A percentile compares a stretch with the other conserved stretches of the same genome.
Conservation (phyloP, 1,284 basidiomycete genomes). For the Earliella scabrosa region DNA sequence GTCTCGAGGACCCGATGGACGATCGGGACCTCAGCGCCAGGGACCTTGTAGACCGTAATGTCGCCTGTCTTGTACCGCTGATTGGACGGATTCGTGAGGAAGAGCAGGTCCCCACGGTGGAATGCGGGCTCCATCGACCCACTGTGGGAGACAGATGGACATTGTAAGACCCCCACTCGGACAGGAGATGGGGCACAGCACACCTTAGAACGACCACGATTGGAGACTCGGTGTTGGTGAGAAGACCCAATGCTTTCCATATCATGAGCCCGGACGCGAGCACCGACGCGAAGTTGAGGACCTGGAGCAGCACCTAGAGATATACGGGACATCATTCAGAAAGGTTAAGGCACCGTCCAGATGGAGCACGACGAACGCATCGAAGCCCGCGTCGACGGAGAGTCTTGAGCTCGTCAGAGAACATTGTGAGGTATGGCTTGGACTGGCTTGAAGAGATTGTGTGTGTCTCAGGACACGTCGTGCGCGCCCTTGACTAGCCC, state of each 20-base stretch:
- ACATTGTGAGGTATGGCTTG: too few relatives aligned
- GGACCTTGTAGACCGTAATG: constrained; percentile 96
- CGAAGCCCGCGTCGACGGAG: too few relatives aligned
- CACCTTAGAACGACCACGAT: constrained; percentile 96
- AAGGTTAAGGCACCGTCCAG: too few relatives aligned
- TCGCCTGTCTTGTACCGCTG: constrained; percentile 86
- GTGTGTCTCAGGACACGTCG: too few relatives aligned
- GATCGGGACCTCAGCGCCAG: constrained; percentile 90
- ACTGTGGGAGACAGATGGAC: too few relatives aligned
- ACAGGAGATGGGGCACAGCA: too few relatives aligned
- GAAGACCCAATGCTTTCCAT: constrained; percentile 92
- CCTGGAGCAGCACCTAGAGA: constrained; percentile 79
- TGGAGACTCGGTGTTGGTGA: constrained; percentile 94
- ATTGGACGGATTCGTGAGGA: constrained; percentile 83
- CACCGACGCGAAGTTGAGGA: constrained; percentile 91
- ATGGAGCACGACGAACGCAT: too few relatives aligned
- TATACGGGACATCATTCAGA: too few relatives aligned
- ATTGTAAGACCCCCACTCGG: too few relatives aligned
- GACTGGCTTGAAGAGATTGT: too few relatives aligned
- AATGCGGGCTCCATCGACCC: constrained; percentile 99
- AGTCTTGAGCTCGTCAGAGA: too few relatives aligned
- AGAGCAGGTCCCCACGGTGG: constrained; percentile 93
- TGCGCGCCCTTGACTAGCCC: too few relatives aligned
- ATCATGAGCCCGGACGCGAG: constrained; percentile 94
- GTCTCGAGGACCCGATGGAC: constrained; percentile 94